A percentile compares a stretch with the other conserved stretches of the same genome.
These are phyloP conservation scores for Fulvia fulva DNA, from an alignment of 2,329 filamentous ascomycete species.

Conservation along the genomic window DNA sequence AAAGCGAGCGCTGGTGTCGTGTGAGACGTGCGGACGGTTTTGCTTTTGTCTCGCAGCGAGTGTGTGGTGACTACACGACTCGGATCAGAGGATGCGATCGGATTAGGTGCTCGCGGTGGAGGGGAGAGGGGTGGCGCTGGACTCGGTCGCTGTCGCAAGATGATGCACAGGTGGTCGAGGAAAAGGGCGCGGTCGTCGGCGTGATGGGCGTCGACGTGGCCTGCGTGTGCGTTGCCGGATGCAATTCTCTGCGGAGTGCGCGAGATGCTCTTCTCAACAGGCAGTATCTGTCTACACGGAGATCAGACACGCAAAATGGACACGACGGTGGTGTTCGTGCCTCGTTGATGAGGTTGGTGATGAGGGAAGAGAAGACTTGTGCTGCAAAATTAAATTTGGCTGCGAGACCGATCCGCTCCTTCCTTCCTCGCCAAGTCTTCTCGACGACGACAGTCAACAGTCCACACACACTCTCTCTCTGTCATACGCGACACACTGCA, in stretches of 20 bases:
- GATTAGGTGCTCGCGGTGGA: conserved; percentile 9
- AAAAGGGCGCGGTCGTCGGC: neutral
- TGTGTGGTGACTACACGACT: neutral
- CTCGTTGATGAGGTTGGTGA: neutral
- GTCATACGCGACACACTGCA: neutral
- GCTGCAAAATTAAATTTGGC: too few species aligned
- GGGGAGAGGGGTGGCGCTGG: conserved; percentile 6
- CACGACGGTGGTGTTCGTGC: neutral
- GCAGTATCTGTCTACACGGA: conserved; percentile 1
- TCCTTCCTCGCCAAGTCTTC: neutral
- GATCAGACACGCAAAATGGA: neutral
- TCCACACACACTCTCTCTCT: neutral
- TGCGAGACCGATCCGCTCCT: neutral
- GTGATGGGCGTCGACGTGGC: conserved; percentile 1
- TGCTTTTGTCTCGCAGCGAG: neutral
- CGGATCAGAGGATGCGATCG: neutral
- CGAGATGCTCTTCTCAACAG: neutral
- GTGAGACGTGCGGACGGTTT: neutral
- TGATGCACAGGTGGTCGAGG: neutral
- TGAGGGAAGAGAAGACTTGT: neutral
- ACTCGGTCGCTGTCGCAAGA: neutral
- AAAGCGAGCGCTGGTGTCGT: conserved; percentile 8
- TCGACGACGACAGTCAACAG: neutral
- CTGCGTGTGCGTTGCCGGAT: neutral
- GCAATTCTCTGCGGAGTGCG: conserved; percentile 1